These are phyloP conservation scores for Candida berthetii DNA, from an alignment of 805 yeast species.

Conservation along the genomic window DNA sequence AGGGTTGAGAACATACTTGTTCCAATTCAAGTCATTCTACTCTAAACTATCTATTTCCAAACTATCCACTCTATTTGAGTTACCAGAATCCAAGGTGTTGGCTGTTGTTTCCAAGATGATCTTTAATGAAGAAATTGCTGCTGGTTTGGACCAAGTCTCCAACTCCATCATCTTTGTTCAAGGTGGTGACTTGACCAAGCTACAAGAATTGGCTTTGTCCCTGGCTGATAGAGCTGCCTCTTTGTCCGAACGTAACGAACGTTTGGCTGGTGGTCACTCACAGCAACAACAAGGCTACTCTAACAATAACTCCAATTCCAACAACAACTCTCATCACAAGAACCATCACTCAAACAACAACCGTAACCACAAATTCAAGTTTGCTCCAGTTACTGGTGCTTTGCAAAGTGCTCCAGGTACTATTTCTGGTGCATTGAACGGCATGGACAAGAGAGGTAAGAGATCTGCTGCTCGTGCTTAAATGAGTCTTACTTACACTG, in stretches of 20 bases:
- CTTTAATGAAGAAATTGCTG: constrained; percentile 69
- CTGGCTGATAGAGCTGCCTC: constrained; percentile 77
- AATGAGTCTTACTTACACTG: background rate
- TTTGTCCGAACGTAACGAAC: constrained; percentile 79
- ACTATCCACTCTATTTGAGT: constrained; percentile 61
- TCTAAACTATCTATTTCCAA: constrained; percentile 64
- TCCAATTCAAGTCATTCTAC: constrained; percentile 75
- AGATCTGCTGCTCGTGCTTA: constrained; percentile 15
- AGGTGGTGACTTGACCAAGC: constrained; percentile 74
- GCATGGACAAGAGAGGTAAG: constrained; percentile 26
- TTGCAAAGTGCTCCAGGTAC: constrained; percentile 25
- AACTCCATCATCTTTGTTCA: constrained; percentile 60
- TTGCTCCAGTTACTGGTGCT: constrained; percentile 27
- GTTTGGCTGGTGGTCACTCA: constrained; percentile 73
- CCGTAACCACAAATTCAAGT: constrained; percentile 21
- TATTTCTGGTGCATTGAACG: constrained; percentile 29
- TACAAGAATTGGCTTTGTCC: constrained; percentile 83
- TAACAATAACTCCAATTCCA: constrained; percentile 8
- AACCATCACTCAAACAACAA: constrained; percentile 13
- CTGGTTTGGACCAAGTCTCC: constrained; percentile 63
- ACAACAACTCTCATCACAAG: constrained; percentile 11
- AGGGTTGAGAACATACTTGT: constrained; percentile 88
- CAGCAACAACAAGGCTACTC: constrained; percentile 26
- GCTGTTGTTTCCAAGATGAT: constrained; percentile 72
- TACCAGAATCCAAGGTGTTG: constrained; percentile 48